Evolutionary conservation across 1,284 basidiomycete genomes (phyloP).

Genomic region (Apiotrichum sp.): DNA sequence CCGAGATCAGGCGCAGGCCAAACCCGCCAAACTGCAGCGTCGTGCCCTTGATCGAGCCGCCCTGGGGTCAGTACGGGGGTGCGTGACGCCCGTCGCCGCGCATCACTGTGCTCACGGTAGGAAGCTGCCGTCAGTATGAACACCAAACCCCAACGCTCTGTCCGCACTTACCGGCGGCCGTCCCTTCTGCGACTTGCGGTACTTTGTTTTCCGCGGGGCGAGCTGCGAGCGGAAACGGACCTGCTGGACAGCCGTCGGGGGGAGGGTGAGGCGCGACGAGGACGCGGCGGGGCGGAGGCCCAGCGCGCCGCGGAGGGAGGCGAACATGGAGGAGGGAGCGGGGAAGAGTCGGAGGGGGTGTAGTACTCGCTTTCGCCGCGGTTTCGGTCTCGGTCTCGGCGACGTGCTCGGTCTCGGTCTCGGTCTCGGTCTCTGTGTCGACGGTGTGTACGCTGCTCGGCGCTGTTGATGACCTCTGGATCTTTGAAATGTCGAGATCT

Average conservation of each 20-base stretch:
- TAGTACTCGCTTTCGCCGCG: too few relatives aligned
- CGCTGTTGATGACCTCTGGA: too few relatives aligned
- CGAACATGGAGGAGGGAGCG: neutral
- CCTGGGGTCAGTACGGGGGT: constrained; percentile 41
- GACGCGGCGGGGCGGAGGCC: constrained; percentile 12
- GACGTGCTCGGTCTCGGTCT: neutral
- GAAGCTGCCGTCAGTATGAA: constrained; percentile 20
- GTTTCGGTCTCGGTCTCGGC: too few relatives aligned
- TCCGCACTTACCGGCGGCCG: constrained; percentile 63
- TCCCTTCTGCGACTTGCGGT: constrained; percentile 82
- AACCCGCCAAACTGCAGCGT: constrained; percentile 81
- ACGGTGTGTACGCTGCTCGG: neutral
- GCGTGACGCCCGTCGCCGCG: neutral
- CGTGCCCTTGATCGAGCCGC: constrained; percentile 89
- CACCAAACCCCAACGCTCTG: neutral
- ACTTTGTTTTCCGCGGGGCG: constrained; percentile 73
- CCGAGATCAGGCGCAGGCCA: constrained; percentile 83
- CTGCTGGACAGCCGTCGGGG: constrained; percentile 19
- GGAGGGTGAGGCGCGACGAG: constrained; percentile 4
- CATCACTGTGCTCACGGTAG: constrained; percentile 21
- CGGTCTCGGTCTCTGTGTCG: neutral
- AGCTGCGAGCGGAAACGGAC: constrained; percentile 56
- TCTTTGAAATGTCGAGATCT: too few relatives aligned
- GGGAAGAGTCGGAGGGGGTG: too few relatives aligned
- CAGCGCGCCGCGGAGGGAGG: constrained; percentile 1